Percentiles rank a stretch among this genome's conserved stretches.
Evolutionary conservation across 768 basidiomycete species (phyloP).

Genomic region (Hemileccinum impolitum): DNA sequence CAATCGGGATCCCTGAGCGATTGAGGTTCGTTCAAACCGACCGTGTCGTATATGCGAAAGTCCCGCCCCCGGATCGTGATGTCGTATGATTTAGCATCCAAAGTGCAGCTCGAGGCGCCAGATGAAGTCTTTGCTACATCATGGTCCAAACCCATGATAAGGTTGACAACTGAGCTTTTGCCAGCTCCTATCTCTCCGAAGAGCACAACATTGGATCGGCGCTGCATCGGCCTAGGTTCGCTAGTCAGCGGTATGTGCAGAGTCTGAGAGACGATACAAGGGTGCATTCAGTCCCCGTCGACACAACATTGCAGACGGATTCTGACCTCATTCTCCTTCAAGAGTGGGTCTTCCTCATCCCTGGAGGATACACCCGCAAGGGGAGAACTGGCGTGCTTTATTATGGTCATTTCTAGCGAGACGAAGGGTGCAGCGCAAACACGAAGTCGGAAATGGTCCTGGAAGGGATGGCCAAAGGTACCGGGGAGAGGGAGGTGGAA

Average conservation of each 20-base stretch:
- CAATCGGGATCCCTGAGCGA: slow-evolving; percentile 21
- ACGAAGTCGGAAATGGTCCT: background rate
- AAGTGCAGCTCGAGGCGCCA: slow-evolving; percentile 32
- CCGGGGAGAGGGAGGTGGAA: background rate
- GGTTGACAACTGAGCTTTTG: slow-evolving; percentile 44
- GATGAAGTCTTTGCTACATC: slow-evolving; percentile 30
- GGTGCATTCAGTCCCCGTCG: slow-evolving; percentile 5
- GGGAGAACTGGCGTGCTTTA: slow-evolving; percentile 4
- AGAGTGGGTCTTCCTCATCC: background rate
- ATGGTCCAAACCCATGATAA: slow-evolving; percentile 28
- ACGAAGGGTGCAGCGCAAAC: background rate
- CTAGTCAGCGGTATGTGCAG: slow-evolving; percentile 4
- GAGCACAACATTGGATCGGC: slow-evolving; percentile 23
- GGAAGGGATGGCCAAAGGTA: background rate
- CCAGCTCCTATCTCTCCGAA: slow-evolving; percentile 32
- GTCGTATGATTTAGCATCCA: slow-evolving; percentile 29
- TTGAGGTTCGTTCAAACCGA: slow-evolving; percentile 31
- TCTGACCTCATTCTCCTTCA: slow-evolving; percentile 13
- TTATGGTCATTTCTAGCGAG: background rate
- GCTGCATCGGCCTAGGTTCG: slow-evolving; percentile 10
- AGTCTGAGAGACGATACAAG: background rate
- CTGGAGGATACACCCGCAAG: background rate
- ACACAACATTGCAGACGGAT: background rate
- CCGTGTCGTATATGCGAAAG: slow-evolving; percentile 34
- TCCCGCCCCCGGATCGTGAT: slow-evolving; percentile 14